Evolutionary conservation across 352 stramenopile genomes (phyloP), one percentile per base, ranked within the genome.

Genomic region (Phytophthora agathidicida): DNA sequence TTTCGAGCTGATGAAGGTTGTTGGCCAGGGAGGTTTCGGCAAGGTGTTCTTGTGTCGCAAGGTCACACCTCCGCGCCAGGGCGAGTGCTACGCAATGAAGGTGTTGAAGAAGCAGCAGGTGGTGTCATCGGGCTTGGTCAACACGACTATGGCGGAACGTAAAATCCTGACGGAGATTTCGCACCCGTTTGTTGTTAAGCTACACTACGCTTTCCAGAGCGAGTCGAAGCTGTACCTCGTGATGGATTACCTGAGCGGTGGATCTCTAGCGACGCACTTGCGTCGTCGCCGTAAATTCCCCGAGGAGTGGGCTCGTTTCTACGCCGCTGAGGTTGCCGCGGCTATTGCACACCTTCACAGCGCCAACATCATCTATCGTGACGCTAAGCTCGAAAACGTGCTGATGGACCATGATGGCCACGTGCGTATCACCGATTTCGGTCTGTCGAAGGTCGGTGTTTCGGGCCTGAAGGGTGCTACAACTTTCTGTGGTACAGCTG

Each of bases 41-140:
- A 99, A 99, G 76, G 97, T 99, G 13, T 99, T 99, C 68, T 73
- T 99, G 23, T 97, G 98, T 5, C 86, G 93, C 47, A 98, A 99
- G 76, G 91, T 89, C 3, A 98, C 75, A 10, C 53, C 76, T 10
- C 88, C 81, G 7, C 82, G 90, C 47, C 96, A 95, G 35, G 88
- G 92, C 28, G 81, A 98, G 62, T 98, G 98, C 67, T 99, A 98
- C 71, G 98, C 98, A 3, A 98, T 99, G 86, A 99, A 99, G 65
- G 91, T 98, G 37, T 67, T 98, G 47, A 97, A 97, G 71, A 98
- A 98, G 66, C 81, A 94, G 43, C 83, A 96, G 37, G 85, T 98
- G 19, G 83, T 95, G 35, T 94, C 86, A 26, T 97, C 88, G 32
- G 88, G 89, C 2, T 83, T 98, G 5, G 88, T 98, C 17, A 96